Percentiles rank a stretch among this genome's conserved stretches.
Conservation (phyloP, 768 basidiomycete species). For the Chalciporus sphaerocephalus region DNA sequence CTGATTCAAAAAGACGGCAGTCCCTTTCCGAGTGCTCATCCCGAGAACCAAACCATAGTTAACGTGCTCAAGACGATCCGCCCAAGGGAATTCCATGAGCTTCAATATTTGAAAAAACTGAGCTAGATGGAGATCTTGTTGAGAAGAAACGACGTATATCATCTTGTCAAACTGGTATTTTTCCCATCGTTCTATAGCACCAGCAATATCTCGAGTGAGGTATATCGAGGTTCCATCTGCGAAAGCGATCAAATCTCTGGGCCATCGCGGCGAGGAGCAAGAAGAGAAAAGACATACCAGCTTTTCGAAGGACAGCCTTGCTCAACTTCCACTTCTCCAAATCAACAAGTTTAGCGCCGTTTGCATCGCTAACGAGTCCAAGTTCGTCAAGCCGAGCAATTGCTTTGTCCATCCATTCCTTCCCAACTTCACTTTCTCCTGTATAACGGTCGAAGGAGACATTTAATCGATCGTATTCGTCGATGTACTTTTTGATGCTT, state of each 20-base stretch:
- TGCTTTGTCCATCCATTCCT: constrained; percentile 68
- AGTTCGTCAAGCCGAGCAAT: constrained; percentile 64
- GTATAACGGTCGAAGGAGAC: constrained; percentile 89
- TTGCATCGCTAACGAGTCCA: constrained; percentile 68
- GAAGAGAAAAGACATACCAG: constrained; percentile 42
- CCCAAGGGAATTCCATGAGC: constrained; percentile 88
- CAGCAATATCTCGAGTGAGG: constrained; percentile 92
- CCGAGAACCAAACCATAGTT: constrained; percentile 91
- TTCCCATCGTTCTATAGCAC: constrained; percentile 87
- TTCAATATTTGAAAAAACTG: constrained; percentile 94
- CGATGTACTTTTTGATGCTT: constrained; percentile 83
- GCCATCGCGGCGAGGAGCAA: neutral
- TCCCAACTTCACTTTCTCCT: constrained; percentile 80
- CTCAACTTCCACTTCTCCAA: constrained; percentile 87
- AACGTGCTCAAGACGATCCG: constrained; percentile 75
- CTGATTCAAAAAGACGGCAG: constrained; percentile 91
- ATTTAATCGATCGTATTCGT: constrained; percentile 86
- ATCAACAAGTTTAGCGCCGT: constrained; percentile 85
- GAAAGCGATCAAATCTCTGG: neutral
- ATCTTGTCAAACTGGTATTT: constrained; percentile 89
- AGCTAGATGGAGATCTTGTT: constrained; percentile 80
- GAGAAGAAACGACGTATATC: constrained; percentile 89
- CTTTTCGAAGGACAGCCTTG: constrained; percentile 87
- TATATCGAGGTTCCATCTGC: constrained; percentile 92
- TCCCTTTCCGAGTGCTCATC: constrained; percentile 93